Evolutionary conservation across 2,329 filamentous ascomycete species (phyloP).

Genomic region (Penicillium sp.): DNA sequence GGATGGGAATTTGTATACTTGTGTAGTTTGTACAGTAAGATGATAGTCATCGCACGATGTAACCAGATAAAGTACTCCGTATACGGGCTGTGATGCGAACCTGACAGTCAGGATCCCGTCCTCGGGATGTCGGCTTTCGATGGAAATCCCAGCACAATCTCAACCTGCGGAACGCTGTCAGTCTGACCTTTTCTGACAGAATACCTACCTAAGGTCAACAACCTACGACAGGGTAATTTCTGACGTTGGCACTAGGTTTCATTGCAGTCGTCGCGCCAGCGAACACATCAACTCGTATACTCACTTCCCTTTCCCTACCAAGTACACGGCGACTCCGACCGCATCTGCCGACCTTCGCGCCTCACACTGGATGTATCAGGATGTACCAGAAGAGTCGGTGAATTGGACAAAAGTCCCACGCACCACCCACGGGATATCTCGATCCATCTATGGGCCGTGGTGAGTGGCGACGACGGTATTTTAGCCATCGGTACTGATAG

Average conservation of each 20-base stretch:
- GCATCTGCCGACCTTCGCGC: neutral
- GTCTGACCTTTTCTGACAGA: neutral
- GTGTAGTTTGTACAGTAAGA: neutral
- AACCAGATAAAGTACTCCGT: neutral
- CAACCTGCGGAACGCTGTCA: neutral
- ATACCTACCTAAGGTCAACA: no score
- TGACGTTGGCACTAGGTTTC: neutral
- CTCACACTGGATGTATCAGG: neutral
- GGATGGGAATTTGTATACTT: neutral
- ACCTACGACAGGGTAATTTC: neutral
- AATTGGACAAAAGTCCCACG: conserved; percentile 1
- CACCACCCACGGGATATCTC: neutral
- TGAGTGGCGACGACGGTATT: no score
- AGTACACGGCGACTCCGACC: neutral
- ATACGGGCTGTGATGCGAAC: no score
- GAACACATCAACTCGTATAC: neutral
- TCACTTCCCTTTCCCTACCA: neutral
- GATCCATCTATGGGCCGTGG: neutral
- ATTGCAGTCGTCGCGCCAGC: neutral
- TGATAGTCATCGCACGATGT: neutral
- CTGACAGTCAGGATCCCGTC: no score
- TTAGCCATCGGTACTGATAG: neutral
- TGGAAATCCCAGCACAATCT: neutral
- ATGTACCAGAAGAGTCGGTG: neutral
- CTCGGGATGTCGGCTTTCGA: neutral